These are phyloP conservation scores for Chiua virens DNA, from an alignment of 768 basidiomycete genomes.

Conservation along the genomic window DNA sequence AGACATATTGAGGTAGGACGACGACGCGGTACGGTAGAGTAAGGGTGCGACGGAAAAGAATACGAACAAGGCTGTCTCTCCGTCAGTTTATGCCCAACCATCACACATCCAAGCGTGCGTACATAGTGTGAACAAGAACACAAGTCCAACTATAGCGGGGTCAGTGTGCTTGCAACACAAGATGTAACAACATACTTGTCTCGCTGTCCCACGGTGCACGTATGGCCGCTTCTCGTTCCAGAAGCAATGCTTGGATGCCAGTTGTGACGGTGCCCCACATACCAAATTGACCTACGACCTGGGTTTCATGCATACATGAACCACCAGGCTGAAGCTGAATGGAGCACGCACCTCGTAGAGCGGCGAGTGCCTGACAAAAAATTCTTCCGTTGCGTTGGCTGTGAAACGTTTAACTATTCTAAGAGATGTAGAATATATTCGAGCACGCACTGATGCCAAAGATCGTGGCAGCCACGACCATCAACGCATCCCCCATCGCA, in stretches of 20 bases:
- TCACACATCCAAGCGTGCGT: background rate
- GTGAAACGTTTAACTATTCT: conserved; percentile 4
- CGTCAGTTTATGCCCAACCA: background rate
- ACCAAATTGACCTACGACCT: conserved; percentile 83
- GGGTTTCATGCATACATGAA: background rate
- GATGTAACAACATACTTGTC: conserved; percentile 48
- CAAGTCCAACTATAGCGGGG: conserved; percentile 43
- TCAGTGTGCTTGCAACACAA: conserved; percentile 35
- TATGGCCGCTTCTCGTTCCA: conserved; percentile 67
- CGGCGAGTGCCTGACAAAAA: conserved; percentile 76
- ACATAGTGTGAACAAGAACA: conserved; percentile 46
- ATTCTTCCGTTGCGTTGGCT: conserved; percentile 90
- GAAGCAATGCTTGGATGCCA: conserved; percentile 67
- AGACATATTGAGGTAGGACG: conserved; percentile 82
- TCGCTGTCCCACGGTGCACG: conserved; percentile 67
- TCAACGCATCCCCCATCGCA: conserved; percentile 79
- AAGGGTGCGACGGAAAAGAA: conserved; percentile 82
- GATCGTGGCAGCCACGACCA: conserved; percentile 81
- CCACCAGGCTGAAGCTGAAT: background rate
- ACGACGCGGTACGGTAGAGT: conserved; percentile 81
- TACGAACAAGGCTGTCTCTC: conserved; percentile 61
- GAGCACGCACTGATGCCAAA: conserved; percentile 74
- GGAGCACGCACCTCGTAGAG: conserved; percentile 61
- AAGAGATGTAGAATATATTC: background rate
- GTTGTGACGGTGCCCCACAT: conserved; percentile 81